Percentiles rank a stretch among this genome's conserved stretches.
phyloP scores from a whole-genome alignment of 306 rosid species.

The Prunus armeniaca region DNA sequence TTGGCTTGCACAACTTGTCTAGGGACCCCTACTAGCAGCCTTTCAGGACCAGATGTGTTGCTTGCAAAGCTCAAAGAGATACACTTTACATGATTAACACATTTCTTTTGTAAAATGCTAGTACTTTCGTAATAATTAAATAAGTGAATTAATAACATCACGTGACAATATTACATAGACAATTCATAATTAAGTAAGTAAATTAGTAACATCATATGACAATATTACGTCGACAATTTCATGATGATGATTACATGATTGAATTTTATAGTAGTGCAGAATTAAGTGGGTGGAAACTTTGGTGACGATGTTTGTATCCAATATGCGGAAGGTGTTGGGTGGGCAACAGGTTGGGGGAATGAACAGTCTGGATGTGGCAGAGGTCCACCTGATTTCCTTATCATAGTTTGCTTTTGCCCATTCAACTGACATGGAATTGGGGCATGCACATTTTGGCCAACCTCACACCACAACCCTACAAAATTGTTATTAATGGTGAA shows the following conservation, averaged over 20 bases:
- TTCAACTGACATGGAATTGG: neutral
- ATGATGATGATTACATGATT: too few species aligned
- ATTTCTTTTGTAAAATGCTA: neutral
- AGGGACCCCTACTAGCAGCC: constrained; percentile 1
- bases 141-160: too few species aligned
- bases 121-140: too few species aligned
- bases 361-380: neutral
- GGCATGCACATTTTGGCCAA: neutral
- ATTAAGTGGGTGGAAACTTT: neutral
- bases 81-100: neutral
- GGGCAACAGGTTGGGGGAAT: neutral
- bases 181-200: too few species aligned
- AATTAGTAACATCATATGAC: too few species aligned
- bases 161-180: too few species aligned
- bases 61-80: neutral
- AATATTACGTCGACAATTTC: too few species aligned
- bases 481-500: neutral
- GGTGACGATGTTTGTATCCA: too few species aligned
- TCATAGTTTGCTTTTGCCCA: neutral
- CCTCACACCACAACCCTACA: too few species aligned
- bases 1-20: constrained; percentile 12
- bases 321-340: neutral
- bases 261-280: too few species aligned
- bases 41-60: neutral
- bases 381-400: constrained; percentile 8